Evolutionary conservation across 257 asterid species (phyloP), one percentile per base, ranked within the genome.

Genomic region (Solanum clarkiae): DNA sequence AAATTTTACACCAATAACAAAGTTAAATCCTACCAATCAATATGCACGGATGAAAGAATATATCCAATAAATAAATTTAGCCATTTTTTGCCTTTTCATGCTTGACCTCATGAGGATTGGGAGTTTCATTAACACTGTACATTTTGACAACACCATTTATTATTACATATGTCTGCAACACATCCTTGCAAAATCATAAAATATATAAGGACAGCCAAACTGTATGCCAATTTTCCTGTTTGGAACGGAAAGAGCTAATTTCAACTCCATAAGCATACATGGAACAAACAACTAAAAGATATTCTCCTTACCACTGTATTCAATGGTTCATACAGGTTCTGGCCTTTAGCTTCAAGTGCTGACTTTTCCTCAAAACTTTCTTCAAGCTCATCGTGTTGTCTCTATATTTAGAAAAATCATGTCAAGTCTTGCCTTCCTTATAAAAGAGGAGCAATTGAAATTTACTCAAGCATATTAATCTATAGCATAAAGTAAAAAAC

Each of bases 341-440:
- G 94, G 89, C 91, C 93, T 88, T 89, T 93, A 81, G 95, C 97
- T 91, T 94, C 98, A 86, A 93, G 93, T 29, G 93, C 95, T 74
- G 94, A 92, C 85, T 86, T 91, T 86, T 94, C 98, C 89, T 94
- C 95, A 85, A 86, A 93, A 95, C 89, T 91, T 94, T 0, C 93
- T 90, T 95, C 95, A 53, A 92, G 88, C 84, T 93, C 95, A 86
- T 93, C 94, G 70, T 93, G 95, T 84, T 91, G 90, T 84, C 85
- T 86, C 98, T 95, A 93, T 71, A 81, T 85, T 85, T 80, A 60
- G 36, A 68, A 15, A 80, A 71, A 83, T 79, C 83, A 63, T n/a
- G 59, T 45, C 80, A 62, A 42, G 71, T 36, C 9, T 20, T 45
- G 77, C 53, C 47, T 54, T 36, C 47, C 6, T 45, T 57, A 22